Conservation (phyloP, 1,284 basidiomycete species). For the Papiliotrema nemorosa region DNA sequence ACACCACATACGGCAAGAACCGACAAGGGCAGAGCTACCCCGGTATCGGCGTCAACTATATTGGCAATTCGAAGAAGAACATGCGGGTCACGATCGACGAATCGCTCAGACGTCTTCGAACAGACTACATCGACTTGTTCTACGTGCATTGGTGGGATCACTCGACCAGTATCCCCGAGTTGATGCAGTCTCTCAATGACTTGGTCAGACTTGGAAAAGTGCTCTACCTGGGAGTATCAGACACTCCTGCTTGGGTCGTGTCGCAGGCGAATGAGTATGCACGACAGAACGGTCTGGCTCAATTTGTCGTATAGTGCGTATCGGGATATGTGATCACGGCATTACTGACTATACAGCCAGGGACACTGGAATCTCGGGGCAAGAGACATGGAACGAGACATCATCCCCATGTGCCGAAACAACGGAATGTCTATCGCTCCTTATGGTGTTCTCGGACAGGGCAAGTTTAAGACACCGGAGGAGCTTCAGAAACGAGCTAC, state of each 20-base stretch:
- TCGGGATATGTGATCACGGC: slow-evolving; percentile 17
- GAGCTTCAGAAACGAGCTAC: slow-evolving; percentile 38
- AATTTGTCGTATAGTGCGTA: slow-evolving; percentile 55
- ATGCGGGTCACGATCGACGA: slow-evolving; percentile 19
- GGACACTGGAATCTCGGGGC: slow-evolving; percentile 54
- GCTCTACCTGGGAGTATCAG: slow-evolving; percentile 50
- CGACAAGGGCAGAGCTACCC: slow-evolving; percentile 14
- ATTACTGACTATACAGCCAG: slow-evolving; percentile 38
- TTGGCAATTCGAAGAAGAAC: slow-evolving; percentile 41
- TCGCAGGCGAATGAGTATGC: slow-evolving; percentile 57
- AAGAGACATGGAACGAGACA: slow-evolving; percentile 59
- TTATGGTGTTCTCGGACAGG: slow-evolving; percentile 49
- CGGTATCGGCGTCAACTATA: slow-evolving; percentile 37
- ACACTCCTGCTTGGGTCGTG: slow-evolving; percentile 59
- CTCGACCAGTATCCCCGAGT: slow-evolving; percentile 48
- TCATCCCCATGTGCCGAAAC: slow-evolving; percentile 57
- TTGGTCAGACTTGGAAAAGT: slow-evolving; percentile 48
- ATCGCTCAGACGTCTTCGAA: slow-evolving; percentile 50
- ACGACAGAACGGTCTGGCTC: slow-evolving; percentile 51
- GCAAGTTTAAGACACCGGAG: slow-evolving; percentile 47
- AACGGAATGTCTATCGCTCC: slow-evolving; percentile 53
- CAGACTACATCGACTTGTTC: slow-evolving; percentile 51
- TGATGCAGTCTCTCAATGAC: slow-evolving; percentile 50
- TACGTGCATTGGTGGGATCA: slow-evolving; percentile 42
- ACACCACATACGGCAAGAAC: slow-evolving; percentile 23